phyloP scores from a whole-genome alignment of 805 yeast genomes.

The Priceomyces medius region DNA sequence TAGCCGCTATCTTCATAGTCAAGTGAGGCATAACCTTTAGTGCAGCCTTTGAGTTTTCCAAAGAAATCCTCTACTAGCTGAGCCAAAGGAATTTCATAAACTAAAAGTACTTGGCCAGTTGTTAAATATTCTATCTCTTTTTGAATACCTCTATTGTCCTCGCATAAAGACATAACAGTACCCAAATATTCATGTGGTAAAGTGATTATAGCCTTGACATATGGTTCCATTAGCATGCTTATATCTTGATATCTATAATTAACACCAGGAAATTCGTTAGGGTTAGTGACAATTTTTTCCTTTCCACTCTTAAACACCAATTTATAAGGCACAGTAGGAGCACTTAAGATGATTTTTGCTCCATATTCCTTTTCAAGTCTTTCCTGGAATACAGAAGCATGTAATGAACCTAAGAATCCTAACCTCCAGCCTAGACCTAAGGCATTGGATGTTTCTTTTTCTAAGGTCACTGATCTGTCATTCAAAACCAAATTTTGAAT shows the following conservation, averaged over 20 bases:
- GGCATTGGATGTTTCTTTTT: slow-evolving; percentile 89
- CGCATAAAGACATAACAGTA: slow-evolving; percentile 81
- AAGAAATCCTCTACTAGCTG: slow-evolving; percentile 94
- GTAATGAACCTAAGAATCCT: slow-evolving; percentile 91
- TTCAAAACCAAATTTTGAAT: slow-evolving; percentile 84
- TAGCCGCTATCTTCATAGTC: slow-evolving; percentile 96
- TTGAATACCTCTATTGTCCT: slow-evolving; percentile 79
- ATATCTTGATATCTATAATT: slow-evolving; percentile 47
- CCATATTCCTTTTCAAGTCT: slow-evolving; percentile 93
- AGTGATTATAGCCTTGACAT: slow-evolving; percentile 85
- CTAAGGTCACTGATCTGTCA: slow-evolving; percentile 87
- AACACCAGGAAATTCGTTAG: slow-evolving; percentile 85
- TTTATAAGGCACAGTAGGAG: slow-evolving; percentile 94
- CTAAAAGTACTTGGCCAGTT: slow-evolving; percentile 77
- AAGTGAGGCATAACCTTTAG: slow-evolving; percentile 89
- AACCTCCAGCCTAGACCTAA: slow-evolving; percentile 97
- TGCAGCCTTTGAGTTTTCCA: slow-evolving; percentile 85
- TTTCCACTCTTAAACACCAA: slow-evolving; percentile 65
- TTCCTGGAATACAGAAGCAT: slow-evolving; percentile 92
- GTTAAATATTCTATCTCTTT: slow-evolving; percentile 72
- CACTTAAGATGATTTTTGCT: slow-evolving; percentile 84
- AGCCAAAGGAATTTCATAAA: slow-evolving; percentile 80
- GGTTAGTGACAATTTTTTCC: slow-evolving; percentile 73
- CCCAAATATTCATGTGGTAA: slow-evolving; percentile 90
- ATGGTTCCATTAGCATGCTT: slow-evolving; percentile 70